phyloP scores from a whole-genome alignment of 2,329 filamentous ascomycete species.

The Beauveria caledonica region DNA sequence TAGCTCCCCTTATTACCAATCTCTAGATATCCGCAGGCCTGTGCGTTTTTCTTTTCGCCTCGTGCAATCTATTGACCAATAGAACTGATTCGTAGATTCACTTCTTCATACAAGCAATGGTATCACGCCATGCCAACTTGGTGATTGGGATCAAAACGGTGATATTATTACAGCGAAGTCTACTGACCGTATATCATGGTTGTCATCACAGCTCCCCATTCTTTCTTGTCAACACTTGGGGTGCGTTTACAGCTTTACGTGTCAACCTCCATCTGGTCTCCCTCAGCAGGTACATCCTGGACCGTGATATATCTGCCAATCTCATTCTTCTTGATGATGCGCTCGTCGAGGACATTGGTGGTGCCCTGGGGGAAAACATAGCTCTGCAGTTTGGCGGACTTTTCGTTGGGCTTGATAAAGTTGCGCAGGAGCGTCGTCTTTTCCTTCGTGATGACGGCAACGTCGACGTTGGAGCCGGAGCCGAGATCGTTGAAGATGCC shows the following conservation, averaged over 20 bases:
- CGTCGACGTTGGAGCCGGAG: conserved; percentile 94
- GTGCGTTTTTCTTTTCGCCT: not conserved
- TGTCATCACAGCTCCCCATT: not conserved
- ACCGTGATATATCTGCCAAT: conserved; percentile 91
- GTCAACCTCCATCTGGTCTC: conserved; percentile 63
- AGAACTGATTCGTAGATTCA: not conserved
- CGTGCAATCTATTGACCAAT: conserved; percentile 1
- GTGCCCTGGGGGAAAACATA: conserved; percentile 87
- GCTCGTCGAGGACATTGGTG: conserved; percentile 93
- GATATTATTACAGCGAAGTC: conserved; percentile 11
- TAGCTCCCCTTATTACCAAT: not conserved
- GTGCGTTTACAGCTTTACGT: conserved; percentile 29
- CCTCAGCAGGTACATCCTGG: conserved; percentile 68
- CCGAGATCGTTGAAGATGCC: conserved; percentile 99
- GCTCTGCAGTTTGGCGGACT: conserved; percentile 83
- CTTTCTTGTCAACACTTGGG: not conserved
- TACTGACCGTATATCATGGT: not conserved
- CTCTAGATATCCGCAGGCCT: not conserved
- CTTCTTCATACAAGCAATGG: not conserved
- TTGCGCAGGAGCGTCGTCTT: conserved; percentile 92
- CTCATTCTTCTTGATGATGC: conserved; percentile 89
- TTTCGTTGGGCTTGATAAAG: conserved; percentile 86
- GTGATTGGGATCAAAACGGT: not conserved
- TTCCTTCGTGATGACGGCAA: conserved; percentile 88
- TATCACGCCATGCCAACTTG: no score